Percentiles rank a stretch among this genome's conserved stretches.
Evolutionary conservation across 2,329 filamentous ascomycete genomes (phyloP).

Genomic region (Ophiostoma sp.): DNA sequence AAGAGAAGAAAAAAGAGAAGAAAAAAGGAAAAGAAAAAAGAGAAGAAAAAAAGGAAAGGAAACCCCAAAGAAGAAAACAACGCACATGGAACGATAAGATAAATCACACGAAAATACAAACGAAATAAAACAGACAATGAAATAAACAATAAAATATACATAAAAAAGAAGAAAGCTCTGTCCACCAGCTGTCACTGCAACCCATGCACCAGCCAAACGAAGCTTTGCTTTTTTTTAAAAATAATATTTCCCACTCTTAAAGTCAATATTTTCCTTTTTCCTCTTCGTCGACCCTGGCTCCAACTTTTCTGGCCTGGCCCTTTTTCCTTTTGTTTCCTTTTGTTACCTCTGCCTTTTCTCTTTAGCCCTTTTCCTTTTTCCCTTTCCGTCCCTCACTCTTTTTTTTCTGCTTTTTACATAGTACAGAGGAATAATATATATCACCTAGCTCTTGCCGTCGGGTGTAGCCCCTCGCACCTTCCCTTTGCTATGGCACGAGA

Average conservation of each 20-base stretch:
- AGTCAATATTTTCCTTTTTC: neutral
- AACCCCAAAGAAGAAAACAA: neutral
- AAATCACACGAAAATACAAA: no score
- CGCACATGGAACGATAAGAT: no score
- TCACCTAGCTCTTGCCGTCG: conserved; percentile 28
- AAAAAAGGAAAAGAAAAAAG: neutral
- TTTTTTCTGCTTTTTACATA: conserved; percentile 8
- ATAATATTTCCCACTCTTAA: neutral
- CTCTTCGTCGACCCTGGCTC: neutral
- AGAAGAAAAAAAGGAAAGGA: neutral
- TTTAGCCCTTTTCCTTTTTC: conserved; percentile 17
- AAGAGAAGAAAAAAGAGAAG: neutral
- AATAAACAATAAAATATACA: neutral
- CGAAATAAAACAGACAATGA: neutral
- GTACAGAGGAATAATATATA: conserved; percentile 20
- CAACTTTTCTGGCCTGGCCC: neutral
- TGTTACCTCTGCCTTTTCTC: neutral
- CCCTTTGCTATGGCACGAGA: conserved; percentile 41
- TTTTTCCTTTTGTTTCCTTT: neutral
- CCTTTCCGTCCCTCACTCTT: conserved; percentile 16
- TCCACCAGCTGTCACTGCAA: conserved; percentile 1
- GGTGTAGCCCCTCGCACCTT: conserved; percentile 33
- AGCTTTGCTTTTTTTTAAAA: neutral
- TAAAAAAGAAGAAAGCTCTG: conserved; percentile 2
- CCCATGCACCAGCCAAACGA: neutral